Evolutionary conservation across 345 rosid genomes (phyloP), one percentile per base, ranked within the genome.

Genomic region (Nephelium lappaceum): DNA sequence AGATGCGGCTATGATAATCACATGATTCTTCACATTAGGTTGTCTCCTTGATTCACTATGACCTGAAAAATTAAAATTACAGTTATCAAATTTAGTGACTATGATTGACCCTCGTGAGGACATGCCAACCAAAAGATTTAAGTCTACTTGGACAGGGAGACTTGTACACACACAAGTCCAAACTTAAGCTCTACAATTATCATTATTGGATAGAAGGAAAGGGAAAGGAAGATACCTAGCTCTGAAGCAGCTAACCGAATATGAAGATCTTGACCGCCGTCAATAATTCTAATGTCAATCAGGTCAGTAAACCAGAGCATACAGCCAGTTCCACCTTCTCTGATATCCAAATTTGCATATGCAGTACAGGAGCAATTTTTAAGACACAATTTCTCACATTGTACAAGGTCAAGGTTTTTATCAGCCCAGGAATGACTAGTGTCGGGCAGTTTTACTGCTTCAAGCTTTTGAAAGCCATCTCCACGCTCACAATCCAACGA

Each of bases 321-420:
- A 19, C 84, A 84, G 5, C 82, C 82, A 53, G 69, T 81, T 57
- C 81, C 77, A 6, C 72, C 67, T 9, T 8, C 74, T 23, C 23
- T 58, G 55, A 81, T 72, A 51, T 81, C 69, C n/a, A 73, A 61
- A 61, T 61, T 73, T 3, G 85, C 66, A 31, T 79, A 82, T 0
- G 83, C 83, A 0, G 80, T 77, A 65, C 87, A 85, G 27, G 85
- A 79, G 42, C 87, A 85, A 53, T 82, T 82, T 5, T 75, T 80
- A 61, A 64, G 45, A 31, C 87, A 82, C 38, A 24, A 6, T 41
- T 41, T 39, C 55, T 72, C 38, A 51, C 87, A 85, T n/a, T 80
- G 80, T 24, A 8, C 11, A 9, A 79, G 79, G 60, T 18, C 43
- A 24, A 77, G 69, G 69, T 75, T 67, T 51, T 57, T 61, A n/a